Evolutionary conservation across 192 early-diverging fungal species (phyloP), one percentile per base, ranked within the genome.

Genomic region (Linnemannia zychae): DNA sequence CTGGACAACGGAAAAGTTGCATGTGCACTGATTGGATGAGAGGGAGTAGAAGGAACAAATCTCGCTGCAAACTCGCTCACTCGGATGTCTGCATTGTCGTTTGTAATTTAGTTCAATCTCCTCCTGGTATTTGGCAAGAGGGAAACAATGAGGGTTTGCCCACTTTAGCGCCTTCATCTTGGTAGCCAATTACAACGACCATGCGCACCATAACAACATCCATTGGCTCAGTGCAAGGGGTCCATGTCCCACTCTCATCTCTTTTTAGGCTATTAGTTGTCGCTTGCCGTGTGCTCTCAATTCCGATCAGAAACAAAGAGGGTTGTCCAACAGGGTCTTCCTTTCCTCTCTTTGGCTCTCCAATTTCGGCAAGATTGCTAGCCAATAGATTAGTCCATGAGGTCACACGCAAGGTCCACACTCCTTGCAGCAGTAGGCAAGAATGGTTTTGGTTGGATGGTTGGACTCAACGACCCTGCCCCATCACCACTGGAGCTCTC

Each of bases 281-380:
- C 53, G 7, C 24, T 60, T 60, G 53, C 53, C 22, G 12, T 18
- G 0, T 52, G 57, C 57, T 63, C 57, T 63, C 57, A 63, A 31
- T 60, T 31, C 28, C 28, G 24, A 31, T 15, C n/a, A n/a, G n/a
- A n/a, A 5, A 60, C 57, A 60, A 60, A 28, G 24, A 31, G 57
- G n/a, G 28, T 33, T 11, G 24, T 18, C 52, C 57, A 63, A 11
- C 57, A 63, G 57, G 57, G 57, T 63, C 57, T 28, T 15, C 15
- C 13, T 15, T 63, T 12, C 22, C 28, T 44, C 28, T 28, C 15
- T 57, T 57, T 20, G 52, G 22, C 40, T 9, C 3, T 63, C 28
- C 57, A 31, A 57, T 63, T 63, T 63, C 57, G 57, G 57, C 57
- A 63, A 28, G 57, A 63, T 63, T 63, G 57, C 28, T 33, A 63